Conservation (phyloP, 495 filamentous ascomycete genomes). For the Penicillium ochrochloron region DNA sequence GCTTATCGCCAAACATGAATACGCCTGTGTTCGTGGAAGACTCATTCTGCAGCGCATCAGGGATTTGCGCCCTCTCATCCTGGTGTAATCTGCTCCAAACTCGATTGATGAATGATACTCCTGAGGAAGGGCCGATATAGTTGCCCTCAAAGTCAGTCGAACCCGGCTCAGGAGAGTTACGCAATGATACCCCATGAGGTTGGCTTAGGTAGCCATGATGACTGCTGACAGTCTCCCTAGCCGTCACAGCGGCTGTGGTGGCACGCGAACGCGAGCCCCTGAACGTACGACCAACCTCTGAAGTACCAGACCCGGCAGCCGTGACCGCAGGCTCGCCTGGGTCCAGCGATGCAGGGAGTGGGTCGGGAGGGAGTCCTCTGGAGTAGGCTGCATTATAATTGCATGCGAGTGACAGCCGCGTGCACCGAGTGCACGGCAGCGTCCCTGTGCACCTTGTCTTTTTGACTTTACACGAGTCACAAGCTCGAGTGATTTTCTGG, state of each 20-base stretch:
- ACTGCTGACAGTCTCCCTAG: slow-evolving; percentile 11
- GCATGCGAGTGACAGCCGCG: slow-evolving; percentile 44
- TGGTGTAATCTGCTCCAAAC: slow-evolving; percentile 51
- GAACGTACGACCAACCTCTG: slow-evolving; percentile 15
- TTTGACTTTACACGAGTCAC: slow-evolving; percentile 53
- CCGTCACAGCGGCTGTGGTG: slow-evolving; percentile 13
- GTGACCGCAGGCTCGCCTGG: slow-evolving; percentile 12
- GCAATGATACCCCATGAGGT: slow-evolving; percentile 28
- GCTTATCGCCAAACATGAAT: slow-evolving; percentile 52
- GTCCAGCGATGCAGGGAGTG: slow-evolving; percentile 36
- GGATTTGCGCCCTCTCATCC: slow-evolving; percentile 43
- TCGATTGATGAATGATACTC: slow-evolving; percentile 52
- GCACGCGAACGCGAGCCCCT: slow-evolving; percentile 20
- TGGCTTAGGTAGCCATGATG: slow-evolving; percentile 10
- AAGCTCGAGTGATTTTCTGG: slow-evolving; percentile 53
- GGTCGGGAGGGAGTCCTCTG: slow-evolving; percentile 48
- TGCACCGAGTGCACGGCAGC: slow-evolving; percentile 48
- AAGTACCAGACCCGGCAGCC: slow-evolving; percentile 3
- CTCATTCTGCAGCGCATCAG: slow-evolving; percentile 40
- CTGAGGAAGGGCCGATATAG: slow-evolving; percentile 51
- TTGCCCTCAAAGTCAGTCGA: slow-evolving; percentile 54
- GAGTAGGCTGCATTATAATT: slow-evolving; percentile 52
- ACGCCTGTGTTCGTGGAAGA: slow-evolving; percentile 45
- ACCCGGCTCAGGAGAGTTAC: slow-evolving; percentile 49
- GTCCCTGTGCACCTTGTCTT: slow-evolving; percentile 54